Percentiles rank a stretch among this genome's conserved stretches.
phyloP scores from a whole-genome alignment of 768 basidiomycete species.

The Artomyces pyxidatus region DNA sequence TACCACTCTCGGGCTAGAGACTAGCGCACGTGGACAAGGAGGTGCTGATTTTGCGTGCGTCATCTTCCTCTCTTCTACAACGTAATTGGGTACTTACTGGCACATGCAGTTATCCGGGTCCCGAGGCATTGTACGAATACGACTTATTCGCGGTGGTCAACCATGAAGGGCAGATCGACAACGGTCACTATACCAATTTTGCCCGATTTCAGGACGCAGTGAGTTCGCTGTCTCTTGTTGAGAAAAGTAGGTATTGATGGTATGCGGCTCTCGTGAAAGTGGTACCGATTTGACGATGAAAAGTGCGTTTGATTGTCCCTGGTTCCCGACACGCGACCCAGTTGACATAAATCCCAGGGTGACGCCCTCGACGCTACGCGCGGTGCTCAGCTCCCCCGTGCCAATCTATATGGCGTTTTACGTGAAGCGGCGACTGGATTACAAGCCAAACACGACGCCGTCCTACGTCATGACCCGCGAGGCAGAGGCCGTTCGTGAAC shows the following conservation, averaged over 20 bases:
- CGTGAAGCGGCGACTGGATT: conserved; percentile 82
- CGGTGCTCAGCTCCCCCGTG: conserved; percentile 48
- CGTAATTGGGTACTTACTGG: neutral
- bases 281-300: conserved; percentile 94
- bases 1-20: conserved; percentile 56
- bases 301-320: conserved; percentile 44
- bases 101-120: conserved; percentile 40
- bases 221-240: no score
- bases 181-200: conserved; percentile 90
- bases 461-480: conserved; percentile 12
- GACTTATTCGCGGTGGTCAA: conserved; percentile 91
- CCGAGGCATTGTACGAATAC: conserved; percentile 74
- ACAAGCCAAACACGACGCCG: conserved; percentile 40
- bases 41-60: conserved; percentile 16
- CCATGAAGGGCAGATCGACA: conserved; percentile 91
- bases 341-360: conserved; percentile 39
- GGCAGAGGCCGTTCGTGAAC: conserved; percentile 13
- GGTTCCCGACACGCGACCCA: conserved; percentile 3
- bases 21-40: conserved; percentile 35
- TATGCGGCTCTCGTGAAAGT: no score
- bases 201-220: conserved; percentile 82
- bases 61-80: neutral
- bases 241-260: no score
- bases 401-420: conserved; percentile 95
- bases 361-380: conserved; percentile 56